Evolutionary conservation across 2,329 filamentous ascomycete genomes (phyloP), one percentile per base, ranked within the genome.

Genomic region (Byssothecium circinans): DNA sequence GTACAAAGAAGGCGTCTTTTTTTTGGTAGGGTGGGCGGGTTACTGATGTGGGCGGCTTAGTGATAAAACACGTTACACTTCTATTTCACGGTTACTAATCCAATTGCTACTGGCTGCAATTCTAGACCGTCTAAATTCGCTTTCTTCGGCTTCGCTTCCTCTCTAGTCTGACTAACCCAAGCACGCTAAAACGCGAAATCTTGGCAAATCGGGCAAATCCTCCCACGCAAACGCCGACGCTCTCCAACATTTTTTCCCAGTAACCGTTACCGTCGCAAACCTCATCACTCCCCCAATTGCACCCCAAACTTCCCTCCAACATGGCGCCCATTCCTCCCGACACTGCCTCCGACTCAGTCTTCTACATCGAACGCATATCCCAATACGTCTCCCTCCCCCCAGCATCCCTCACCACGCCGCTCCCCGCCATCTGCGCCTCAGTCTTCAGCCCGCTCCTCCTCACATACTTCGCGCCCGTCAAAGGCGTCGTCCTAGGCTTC

Each of bases 381-480:
- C 81, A 96, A 60, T 91, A 89, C 73, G 80, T 91, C 54, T 82
- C 87, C 1, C 78, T 94, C 53, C 87, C 84, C 53, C 88, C 89
- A 10, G 75, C 82, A 32, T 85, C 86, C 36, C 87, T 89, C 72
- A 77, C 81, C 51, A 80, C 83, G 48, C 87, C 88, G 0, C 74
- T 90, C 55, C 84, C 87, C 58, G 86, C 83, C 49, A 80, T 87
- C 52, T 84, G 86, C 64, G 82, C 85, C 51, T 87, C 91, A 62
- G 84, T 91, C 64, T 81, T 94, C 47, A 84, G 84, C 32, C 87
- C 87, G 8, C 79, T 91, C 6, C 77, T 90, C 34, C 85, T 91
- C 63, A 86, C 83, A 58, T 94, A 91, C 73, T 87, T 89, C 49
- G 81, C 86, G 2, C 80, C 83, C 4, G 79, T 91, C 47, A 78